Evolutionary conservation across 371 early-diverging fungal genomes (phyloP), one percentile per base, ranked within the genome.

Genomic region (Zychaea mexicana): DNA sequence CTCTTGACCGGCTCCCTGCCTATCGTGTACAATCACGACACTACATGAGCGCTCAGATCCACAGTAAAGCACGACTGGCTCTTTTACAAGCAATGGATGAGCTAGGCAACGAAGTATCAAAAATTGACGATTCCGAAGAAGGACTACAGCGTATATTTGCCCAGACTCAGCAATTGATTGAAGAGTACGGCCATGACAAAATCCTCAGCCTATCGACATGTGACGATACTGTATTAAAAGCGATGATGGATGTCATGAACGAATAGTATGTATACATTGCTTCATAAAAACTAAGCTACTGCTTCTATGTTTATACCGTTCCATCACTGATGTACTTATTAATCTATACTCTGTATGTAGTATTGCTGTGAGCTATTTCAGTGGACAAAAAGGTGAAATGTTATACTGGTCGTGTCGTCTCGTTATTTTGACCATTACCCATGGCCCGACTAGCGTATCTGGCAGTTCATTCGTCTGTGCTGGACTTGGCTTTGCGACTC

Each of bases 1-100:
- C 81, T 0, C 32, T 77, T 60, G 78, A 80, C 52, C 73, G 81
- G 5, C 57, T 76, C 0, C 66, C 65, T 0, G 78, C 78, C 0
- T 69, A 76, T 57, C 70, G 69, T 22, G 71, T 77, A 21, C 73
- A 77, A 47, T 59, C 71, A 62, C 71, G 67, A 30, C 73, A 73
- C 32, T 76, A 64, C 39, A 73, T 76, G 33, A 56, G 68, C 13
- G 63, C 69, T 2, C 73, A 75, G 24, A 70, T 75, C 65, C 78
- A 80, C 30, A 56, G 58, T 12, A 72, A 73, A 36, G 74, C 68
- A 0, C 64, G 69, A 2, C 26, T 60, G 13, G 60, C 78, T 0
- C 45, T 80, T 9, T 47, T 62, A 6, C 42, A 62, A 17, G 77
- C 77, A 38, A 28, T 80, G 7, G 21, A 28, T 0, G 81, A 80